Base-by-base conservation (phyloP, 2,329 filamentous ascomycete genomes). In the Coniochaeta hoffmannii region DNA sequence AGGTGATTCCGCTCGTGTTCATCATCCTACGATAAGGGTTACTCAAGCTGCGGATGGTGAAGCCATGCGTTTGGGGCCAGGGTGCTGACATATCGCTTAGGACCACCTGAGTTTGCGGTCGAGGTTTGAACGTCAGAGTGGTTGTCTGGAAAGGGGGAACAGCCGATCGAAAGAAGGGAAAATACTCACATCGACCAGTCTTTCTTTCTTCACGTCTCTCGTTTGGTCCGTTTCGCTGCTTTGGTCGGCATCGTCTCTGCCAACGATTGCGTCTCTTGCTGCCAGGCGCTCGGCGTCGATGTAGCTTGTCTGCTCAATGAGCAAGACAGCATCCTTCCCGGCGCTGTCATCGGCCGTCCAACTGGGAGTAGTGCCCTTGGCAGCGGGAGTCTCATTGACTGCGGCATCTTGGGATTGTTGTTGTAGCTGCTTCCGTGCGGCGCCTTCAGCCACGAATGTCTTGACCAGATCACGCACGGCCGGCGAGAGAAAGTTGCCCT, bases 41-140 rank as follows among this genome's bases (percentile, higher is more conserved):
- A 93, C 87, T 96, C 83, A 97, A 81, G 78, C 86, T 96, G 76
- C 84, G 90, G 77, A 88, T 87, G 76, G 83, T 87, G 76, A 89
- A 91, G 67, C 87, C 87, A 66, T 80, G 79, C 54, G 82, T 88
- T 76, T 89, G 88, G 65, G 85, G 79, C 91, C 91, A 97, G 87
- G 94, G 92, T 80, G 81, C 93, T 83, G 86, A 99, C 94, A 99
- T 99, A 82, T 99, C 94, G 84, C 90, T 96, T 69, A 99, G 77
- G 69, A 99, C 90, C 68, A 99, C 83, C 80, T 84, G 36, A 59
- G 28, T 50, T 19, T 11, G 10, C 7, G 36, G 14, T 41, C 7
- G 12, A 32, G 41, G 2, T 15, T 24, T 46, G n/a, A n/a, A n/a
- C 2, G 41, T 46, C 41, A 46, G 41, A 26, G 10, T 46, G 10